Percentiles rank a stretch among this genome's conserved stretches.
These are phyloP conservation scores for Paracoccidioides brasiliensis DNA, from an alignment of 2,329 filamentous ascomycete species.

Conservation along the genomic window DNA sequence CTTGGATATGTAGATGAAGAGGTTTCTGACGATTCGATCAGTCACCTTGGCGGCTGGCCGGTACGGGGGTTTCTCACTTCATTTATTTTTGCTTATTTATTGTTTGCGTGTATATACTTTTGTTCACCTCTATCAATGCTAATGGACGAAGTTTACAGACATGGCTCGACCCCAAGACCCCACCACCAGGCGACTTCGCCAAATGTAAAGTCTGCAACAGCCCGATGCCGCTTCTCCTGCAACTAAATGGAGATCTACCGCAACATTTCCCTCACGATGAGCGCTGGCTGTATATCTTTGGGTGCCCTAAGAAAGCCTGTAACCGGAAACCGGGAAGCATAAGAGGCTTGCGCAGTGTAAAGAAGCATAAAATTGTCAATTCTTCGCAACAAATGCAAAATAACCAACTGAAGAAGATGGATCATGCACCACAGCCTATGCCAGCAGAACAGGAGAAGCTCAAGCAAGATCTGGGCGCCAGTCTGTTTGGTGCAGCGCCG, in stretches of 20 bases:
- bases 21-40: slow-evolving; percentile 66
- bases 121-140: not conserved
- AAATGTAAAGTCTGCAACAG: slow-evolving; percentile 80
- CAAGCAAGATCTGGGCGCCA: slow-evolving; percentile 36
- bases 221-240: slow-evolving; percentile 70
- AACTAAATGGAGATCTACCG: slow-evolving; percentile 82
- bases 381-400: slow-evolving; percentile 11
- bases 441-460: slow-evolving; percentile 6
- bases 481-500: slow-evolving; percentile 46
- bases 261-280: slow-evolving; percentile 79
- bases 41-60: slow-evolving; percentile 73
- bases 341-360: slow-evolving; percentile 57
- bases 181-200: slow-evolving; percentile 63
- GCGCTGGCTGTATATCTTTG: slow-evolving; percentile 74
- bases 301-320: slow-evolving; percentile 65
- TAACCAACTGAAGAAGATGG: slow-evolving; percentile 12
- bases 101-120: not conserved
- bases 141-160: slow-evolving; percentile 39
- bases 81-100: not conserved
- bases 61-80: slow-evolving; percentile 41
- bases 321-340: slow-evolving; percentile 72
- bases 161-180: slow-evolving; percentile 63
- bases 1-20: slow-evolving; percentile 81
- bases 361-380: slow-evolving; percentile 30
- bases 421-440: slow-evolving; percentile 12